A percentile compares a stretch with the other conserved stretches of the same genome.
phyloP scores from a whole-genome alignment of 2,329 filamentous ascomycete species.

The Xylaria sp. region DNA sequence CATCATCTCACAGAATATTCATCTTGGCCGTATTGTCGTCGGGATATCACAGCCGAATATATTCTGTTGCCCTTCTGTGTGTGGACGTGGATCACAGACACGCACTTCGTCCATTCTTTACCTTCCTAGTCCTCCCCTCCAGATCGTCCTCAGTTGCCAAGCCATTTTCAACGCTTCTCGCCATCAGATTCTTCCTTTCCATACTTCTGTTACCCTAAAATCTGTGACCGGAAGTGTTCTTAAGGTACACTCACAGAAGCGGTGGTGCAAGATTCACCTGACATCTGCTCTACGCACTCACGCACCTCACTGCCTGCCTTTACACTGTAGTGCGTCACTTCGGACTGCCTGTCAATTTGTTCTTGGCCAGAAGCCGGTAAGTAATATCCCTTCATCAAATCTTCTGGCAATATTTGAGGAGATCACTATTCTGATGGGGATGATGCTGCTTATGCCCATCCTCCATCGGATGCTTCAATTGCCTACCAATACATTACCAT shows the following conservation, averaged over 20 bases:
- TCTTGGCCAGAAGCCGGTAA: constrained; percentile 10
- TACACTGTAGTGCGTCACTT: background rate
- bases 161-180: background rate
- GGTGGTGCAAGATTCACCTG: background rate
- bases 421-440: background rate
- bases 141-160: background rate
- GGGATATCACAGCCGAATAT: background rate
- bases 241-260: background rate
- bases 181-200: background rate
- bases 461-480: background rate
- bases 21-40: background rate
- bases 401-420: background rate
- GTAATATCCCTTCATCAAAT: background rate
- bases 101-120: background rate
- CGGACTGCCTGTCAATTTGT: background rate
- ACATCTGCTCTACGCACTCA: background rate
- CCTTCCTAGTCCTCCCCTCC: background rate
- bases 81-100: background rate
- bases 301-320: background rate
- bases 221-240: background rate
- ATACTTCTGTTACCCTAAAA: background rate
- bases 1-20: background rate
- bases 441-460: background rate
- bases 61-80: background rate
- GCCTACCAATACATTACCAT: background rate